Conservation (phyloP, 1,139 yeast species). For the Yamadazyma sp. region DNA sequence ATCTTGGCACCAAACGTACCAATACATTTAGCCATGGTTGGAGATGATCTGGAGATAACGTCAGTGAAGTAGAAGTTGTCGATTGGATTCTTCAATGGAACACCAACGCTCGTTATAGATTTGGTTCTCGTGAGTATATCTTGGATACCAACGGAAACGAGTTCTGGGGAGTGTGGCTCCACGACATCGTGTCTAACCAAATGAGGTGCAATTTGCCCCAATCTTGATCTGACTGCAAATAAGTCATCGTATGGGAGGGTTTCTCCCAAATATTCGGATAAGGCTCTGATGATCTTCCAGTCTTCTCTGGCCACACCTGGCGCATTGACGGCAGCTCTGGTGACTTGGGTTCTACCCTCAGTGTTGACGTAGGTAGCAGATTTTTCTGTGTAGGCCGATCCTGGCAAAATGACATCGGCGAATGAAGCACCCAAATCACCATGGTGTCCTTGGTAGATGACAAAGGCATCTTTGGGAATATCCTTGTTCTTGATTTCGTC, state of each 20-base stretch:
- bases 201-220: conserved; percentile 81
- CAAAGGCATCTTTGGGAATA: conserved; percentile 84
- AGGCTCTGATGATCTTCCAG: conserved; percentile 86
- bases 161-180: conserved; percentile 63
- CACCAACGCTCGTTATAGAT: conserved; percentile 44
- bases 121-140: conserved; percentile 42
- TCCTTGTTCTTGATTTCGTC: conserved; percentile 73
- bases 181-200: conserved; percentile 73
- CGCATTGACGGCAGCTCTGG: conserved; percentile 88
- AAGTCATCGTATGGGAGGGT: conserved; percentile 78
- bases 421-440: conserved; percentile 88
- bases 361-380: conserved; percentile 87
- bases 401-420: conserved; percentile 87
- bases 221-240: conserved; percentile 66
- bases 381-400: conserved; percentile 88
- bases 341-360: conserved; percentile 84
- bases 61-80: conserved; percentile 87
- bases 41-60: conserved; percentile 82
- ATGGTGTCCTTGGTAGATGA: conserved; percentile 89
- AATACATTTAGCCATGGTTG: conserved; percentile 87
- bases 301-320: conserved; percentile 93
- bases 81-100: conserved; percentile 65
- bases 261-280: conserved; percentile 72
- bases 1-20: conserved; percentile 65
- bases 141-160: conserved; percentile 61